Evolutionary conservation across 2,329 filamentous ascomycete species (phyloP), one percentile per base, ranked within the genome.

Genomic region (Talaromyces sp.): DNA sequence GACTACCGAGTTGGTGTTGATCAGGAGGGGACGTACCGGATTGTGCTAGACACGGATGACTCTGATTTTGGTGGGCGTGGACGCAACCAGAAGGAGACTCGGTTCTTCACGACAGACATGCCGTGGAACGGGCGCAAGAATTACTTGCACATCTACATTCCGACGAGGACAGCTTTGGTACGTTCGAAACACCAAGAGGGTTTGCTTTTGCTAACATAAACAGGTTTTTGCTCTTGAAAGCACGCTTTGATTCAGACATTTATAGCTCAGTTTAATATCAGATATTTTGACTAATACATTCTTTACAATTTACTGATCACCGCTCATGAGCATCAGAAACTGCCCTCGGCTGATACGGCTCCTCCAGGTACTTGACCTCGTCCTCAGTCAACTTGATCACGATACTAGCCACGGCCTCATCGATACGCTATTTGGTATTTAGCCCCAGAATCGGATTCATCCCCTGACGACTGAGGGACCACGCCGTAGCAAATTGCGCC

Each of bases 1-100:
- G 94, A 97, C 76, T 99, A 97, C 74, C 86, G 93, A 41, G 88
- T 99, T 53, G 94, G 94, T 19, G 83, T 99, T 43, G 91, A 97
- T 56, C 81, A 85, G 21, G 78, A 88, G 3, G 94, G 94, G 43
- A 96, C 90, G 1, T 99, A 99, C 76, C 84, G 85, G 59, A 86
- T 96, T 58, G 88, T 96, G 3, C 81, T 99, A 50, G 91, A 93
- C 74, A 88, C 88, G 0, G 94, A 99, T 73, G 81, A 83, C 54
- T 82, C 85, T 68, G 85, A 85, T 1, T 90, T 91, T 67, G 94
- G 94, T 29, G 94, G 94, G 0, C 85, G 91, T 65, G 85, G 84
- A 31, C 85, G 92, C 31, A 84, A 97, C 56, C 87, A 91, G 59
- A 86, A 90, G 65, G 83, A 78, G n/a, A 94, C 91, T 2, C 82